Evolutionary conservation across 2,329 filamentous ascomycete genomes (phyloP).

Genomic region (Calonectria leucothoes): DNA sequence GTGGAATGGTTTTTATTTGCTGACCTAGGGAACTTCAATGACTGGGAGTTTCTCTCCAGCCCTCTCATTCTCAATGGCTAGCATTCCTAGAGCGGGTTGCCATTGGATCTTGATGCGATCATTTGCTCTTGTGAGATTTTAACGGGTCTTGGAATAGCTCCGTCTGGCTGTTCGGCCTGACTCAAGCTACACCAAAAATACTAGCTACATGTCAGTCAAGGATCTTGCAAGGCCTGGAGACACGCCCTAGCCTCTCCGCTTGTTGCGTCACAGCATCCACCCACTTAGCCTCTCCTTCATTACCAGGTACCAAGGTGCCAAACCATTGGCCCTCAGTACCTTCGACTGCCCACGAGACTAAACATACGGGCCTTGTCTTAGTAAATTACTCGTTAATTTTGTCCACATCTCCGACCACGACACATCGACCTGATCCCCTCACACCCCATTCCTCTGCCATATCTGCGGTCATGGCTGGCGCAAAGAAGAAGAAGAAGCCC

Average conservation of each 20-base stretch:
- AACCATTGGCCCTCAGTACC: conserved; percentile 20
- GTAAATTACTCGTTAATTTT: conserved; percentile 18
- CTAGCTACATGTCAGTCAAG: neutral
- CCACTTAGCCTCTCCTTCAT: conserved; percentile 9
- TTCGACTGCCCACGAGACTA: conserved; percentile 15
- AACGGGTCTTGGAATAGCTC: neutral
- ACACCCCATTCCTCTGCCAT: conserved; percentile 4
- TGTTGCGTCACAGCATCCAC: conserved; percentile 27
- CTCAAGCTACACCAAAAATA: neutral
- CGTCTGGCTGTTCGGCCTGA: neutral
- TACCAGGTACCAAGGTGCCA: neutral
- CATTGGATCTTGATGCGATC: neutral
- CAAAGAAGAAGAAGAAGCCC: conserved; percentile 92
- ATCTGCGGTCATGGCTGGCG: conserved; percentile 69
- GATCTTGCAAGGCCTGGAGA: neutral
- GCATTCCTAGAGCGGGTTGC: too few species aligned
- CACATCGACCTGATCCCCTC: neutral
- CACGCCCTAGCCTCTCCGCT: neutral
- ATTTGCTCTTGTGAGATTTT: neutral
- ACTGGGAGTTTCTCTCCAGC: too few species aligned
- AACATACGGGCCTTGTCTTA: neutral
- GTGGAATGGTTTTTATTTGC: too few species aligned
- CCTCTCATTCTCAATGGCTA: too few species aligned
- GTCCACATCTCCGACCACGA: conserved; percentile 6
- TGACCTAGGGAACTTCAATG: too few species aligned